Evolutionary conservation across 2,329 filamentous ascomycete genomes (phyloP), one percentile per base, ranked within the genome.

Genomic region (Fusarium sp.): DNA sequence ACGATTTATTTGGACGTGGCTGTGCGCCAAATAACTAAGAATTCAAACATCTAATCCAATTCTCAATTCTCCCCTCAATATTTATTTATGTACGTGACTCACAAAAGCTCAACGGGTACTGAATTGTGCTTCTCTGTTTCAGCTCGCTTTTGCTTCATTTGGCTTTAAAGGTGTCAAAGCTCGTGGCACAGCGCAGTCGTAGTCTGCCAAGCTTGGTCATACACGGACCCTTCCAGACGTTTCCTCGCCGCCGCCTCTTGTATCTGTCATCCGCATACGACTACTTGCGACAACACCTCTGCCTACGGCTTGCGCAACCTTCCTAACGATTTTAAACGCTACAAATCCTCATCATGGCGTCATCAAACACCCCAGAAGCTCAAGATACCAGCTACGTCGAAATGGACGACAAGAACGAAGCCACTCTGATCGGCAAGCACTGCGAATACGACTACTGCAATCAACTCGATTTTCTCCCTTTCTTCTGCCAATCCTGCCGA

Each of bases 381-480:
- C 77, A 80, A 53, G 81, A 83, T 67, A 84, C 83, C 46, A 90
- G 84, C 77, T 93, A 90, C 82, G 85, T 90, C 77, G 86, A 85
- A 65, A 94, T 94, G 90, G 85, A 91, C 75, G 86, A 88, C 74
- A 85, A 80, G 61, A 76, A 85, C 77, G 94, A 97, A 80, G 90
- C 94, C 46, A 90, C 92, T 73, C 87, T 94, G 23, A 91, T 98
- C 72, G 96, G 96, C 79, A 88, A 88, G 65, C 94, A 97, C 83
- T 99, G 96, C 86, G 89, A 97, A 79, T 90, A 92, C 80, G 84
- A 91, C 69, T 96, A 93, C 84, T 99, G 96, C 84, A 91, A 94
- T 77, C 92, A 96, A 76, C 91, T 98, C 63, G 96, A 98, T 80
- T 98, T 99, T 79, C 88, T 99, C 6, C 96, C 96, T 6, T 98